Conservation (phyloP, 2,329 filamentous ascomycete species). For the Fusarium citri region DNA sequence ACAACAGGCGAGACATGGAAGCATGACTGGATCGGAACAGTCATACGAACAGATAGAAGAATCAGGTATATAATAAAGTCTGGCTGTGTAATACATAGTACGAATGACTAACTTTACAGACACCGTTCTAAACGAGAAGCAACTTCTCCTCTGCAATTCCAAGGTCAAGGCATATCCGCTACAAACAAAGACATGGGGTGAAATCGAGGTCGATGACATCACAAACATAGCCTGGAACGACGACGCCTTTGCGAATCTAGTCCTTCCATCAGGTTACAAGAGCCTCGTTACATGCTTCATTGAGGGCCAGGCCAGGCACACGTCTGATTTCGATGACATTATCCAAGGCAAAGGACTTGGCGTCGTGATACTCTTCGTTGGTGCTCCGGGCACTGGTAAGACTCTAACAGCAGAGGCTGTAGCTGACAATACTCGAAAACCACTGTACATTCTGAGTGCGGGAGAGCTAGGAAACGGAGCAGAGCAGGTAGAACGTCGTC, state of each 20-base stretch:
- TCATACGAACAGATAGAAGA: neutral
- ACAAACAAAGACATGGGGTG: neutral
- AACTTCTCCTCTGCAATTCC: neutral
- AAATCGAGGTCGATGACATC: neutral
- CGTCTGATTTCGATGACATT: neutral
- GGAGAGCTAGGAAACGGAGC: neutral
- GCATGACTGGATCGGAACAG: neutral
- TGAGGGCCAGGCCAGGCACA: neutral
- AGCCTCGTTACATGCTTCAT: neutral
- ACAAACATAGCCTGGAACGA: neutral
- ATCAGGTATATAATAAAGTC: neutral
- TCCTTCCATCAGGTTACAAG: neutral
- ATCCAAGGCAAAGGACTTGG: constrained; percentile 9
- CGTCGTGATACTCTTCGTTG: constrained; percentile 11
- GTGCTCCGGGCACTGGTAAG: constrained; percentile 21
- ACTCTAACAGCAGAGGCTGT: constrained; percentile 15
- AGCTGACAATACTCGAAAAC: neutral
- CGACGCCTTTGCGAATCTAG: neutral
- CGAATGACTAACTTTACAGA: neutral
- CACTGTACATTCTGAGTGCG: constrained; percentile 16
- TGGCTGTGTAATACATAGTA: neutral
- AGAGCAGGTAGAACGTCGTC: neutral
- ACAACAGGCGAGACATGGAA: neutral
- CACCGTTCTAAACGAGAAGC: neutral
- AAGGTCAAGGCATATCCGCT: neutral